Evolutionary conservation across 2,329 filamentous ascomycete species (phyloP).

Genomic region (Aureobasidium uvarum): DNA sequence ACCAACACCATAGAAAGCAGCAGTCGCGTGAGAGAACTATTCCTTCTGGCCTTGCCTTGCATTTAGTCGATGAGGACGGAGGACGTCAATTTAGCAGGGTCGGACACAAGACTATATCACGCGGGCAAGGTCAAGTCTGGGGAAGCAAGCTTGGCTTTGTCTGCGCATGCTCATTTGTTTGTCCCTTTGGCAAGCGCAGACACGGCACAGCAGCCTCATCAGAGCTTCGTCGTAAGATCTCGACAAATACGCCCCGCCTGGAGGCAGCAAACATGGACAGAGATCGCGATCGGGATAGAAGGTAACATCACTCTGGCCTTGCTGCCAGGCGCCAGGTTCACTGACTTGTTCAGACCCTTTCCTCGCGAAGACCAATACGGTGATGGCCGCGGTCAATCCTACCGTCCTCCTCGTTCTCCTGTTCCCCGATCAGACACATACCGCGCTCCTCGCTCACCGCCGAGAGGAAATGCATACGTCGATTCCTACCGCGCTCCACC

Average conservation of each 20-base stretch:
- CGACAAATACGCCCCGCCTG: not conserved
- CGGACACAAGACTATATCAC: not conserved
- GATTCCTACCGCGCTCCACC: conserved; percentile 37
- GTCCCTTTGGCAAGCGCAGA: conserved; percentile 1
- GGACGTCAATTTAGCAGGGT: not conserved
- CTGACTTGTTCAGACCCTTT: conserved; percentile 29
- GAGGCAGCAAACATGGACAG: conserved; percentile 36
- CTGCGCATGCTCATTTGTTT: not conserved
- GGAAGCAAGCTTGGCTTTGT: not conserved
- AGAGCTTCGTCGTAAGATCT: not conserved
- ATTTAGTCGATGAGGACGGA: not conserved
- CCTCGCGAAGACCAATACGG: conserved; percentile 39
- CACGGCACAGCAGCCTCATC: not conserved
- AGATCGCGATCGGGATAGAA: conserved; percentile 42
- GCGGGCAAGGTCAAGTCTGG: not conserved
- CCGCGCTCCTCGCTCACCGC: conserved; percentile 50
- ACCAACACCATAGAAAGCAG: not conserved
- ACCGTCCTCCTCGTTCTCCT: conserved; percentile 40
- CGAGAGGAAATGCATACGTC: conserved; percentile 40
- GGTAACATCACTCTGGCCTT: conserved; percentile 35
- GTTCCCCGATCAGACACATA: conserved; percentile 38
- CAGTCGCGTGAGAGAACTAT: not conserved
- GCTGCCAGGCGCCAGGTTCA: not conserved
- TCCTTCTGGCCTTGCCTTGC: too few species aligned
- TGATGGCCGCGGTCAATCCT: conserved; percentile 40